A percentile compares a stretch with the other conserved stretches of the same genome.
Evolutionary conservation across 23 red algal species (phyloP).

Genomic region (Gracilaria domingensis): DNA sequence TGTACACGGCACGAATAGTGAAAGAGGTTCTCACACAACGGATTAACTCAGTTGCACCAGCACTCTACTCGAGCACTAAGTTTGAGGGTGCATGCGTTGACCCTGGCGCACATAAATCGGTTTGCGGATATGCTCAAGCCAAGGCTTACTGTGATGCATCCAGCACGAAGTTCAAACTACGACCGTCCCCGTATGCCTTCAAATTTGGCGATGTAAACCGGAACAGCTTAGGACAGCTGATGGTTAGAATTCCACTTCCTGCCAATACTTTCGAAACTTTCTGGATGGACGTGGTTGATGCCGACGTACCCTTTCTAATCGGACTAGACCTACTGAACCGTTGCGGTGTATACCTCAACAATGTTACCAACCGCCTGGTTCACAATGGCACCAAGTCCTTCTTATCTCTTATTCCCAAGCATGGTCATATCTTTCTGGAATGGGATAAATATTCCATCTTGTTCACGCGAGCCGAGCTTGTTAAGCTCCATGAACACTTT

Average conservation of each 20-base stretch:
- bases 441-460: background rate
- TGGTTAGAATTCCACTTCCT: background rate
- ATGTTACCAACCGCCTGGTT: background rate
- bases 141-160: slow-evolving; percentile 1
- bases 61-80: background rate
- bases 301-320: slow-evolving; percentile 3
- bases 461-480: slow-evolving; percentile 5
- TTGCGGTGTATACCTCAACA: background rate
- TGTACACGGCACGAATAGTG: background rate
- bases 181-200: slow-evolving; percentile 2
- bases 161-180: background rate
- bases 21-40: background rate
- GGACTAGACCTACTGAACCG: background rate
- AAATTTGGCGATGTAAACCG: slow-evolving; percentile 15
- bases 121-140: background rate
- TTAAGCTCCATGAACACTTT: slow-evolving; percentile 16
- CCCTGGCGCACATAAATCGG: background rate
- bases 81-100: slow-evolving; percentile 12
- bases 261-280: background rate
- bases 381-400: background rate
- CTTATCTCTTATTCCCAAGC: slow-evolving; percentile 13
- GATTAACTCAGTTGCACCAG: background rate
- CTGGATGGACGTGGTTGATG: background rate
- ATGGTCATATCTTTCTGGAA: slow-evolving; percentile 37
- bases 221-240: background rate